Evolutionary conservation across 2,329 filamentous ascomycete genomes (phyloP), one percentile per base, ranked within the genome.

Genomic region (Hirsutella minnesotensis): DNA sequence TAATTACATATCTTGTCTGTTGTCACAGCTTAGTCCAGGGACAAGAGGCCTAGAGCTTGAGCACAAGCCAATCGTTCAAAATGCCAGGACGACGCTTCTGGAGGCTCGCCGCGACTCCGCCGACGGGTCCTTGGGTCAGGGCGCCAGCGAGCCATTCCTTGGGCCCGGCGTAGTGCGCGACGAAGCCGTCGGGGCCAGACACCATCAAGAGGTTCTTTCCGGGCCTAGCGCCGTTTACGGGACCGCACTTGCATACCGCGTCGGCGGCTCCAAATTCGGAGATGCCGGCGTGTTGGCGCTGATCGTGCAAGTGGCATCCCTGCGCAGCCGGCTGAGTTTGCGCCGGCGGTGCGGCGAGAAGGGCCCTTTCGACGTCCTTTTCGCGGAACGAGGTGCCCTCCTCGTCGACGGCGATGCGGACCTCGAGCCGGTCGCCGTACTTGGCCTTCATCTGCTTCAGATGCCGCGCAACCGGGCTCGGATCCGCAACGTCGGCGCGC

Each of bases 161-260:
- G 9, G 79, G 47, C 1, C 92, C 90, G 3, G 87, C 86, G 63
- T 84, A 86, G 49, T 83, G 75, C 36, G 76, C 73, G 33, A 96
- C 73, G 62, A 96, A 96, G 1, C 92, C 90, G 42, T 94, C 86
- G 0, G 92, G 90, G 0, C 92, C 92, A 1, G 88, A 94, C 1
- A 96, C 76, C 44, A 95, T 69, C n/a, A 95, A 67, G 18, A 95
- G 59, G 46, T 79, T 80, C 48, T 73, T 75, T 1, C 75, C 70
- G 1, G 62, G 53, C 10, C 41, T 13, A 10, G 44, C 52, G 5
- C 52, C 53, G 10, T 49, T 38, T 1, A 42, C 44, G 9, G 49
- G 38, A 1, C 48, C 47, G 46, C 60, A 63, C 5, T 47, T 44
- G 48, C 58, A 57, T 21, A 45, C 45, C 37, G 47, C 33, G 31